phyloP scores from a whole-genome alignment of 2,329 filamentous ascomycete species.

The Paraconiothyrium brasiliense region DNA sequence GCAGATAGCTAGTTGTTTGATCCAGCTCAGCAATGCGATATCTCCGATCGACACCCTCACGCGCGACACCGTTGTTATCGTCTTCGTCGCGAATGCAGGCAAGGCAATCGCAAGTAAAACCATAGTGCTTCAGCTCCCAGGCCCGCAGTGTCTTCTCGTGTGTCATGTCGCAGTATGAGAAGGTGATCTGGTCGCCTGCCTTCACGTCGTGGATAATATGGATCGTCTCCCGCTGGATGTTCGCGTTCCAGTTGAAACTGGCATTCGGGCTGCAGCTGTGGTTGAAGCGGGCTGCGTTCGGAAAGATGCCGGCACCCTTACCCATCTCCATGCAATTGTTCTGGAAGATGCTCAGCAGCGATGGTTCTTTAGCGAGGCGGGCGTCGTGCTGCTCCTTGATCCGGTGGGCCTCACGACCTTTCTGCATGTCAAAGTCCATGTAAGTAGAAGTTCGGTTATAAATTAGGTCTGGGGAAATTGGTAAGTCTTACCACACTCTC shows the following conservation, averaged over 20 bases:
- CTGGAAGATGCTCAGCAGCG: slow-evolving; percentile 50
- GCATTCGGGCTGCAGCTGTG: slow-evolving; percentile 55
- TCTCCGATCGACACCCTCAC: slow-evolving; percentile 41
- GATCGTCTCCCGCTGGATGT: slow-evolving; percentile 41
- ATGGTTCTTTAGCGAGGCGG: slow-evolving; percentile 31
- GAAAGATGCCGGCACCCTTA: slow-evolving; percentile 47
- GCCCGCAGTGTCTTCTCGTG: slow-evolving; percentile 39
- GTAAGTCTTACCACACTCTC: slow-evolving; percentile 18
- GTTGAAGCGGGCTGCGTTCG: slow-evolving; percentile 51
- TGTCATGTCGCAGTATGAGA: slow-evolving; percentile 50
- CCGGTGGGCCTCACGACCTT: slow-evolving; percentile 28
- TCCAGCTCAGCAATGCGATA: slow-evolving; percentile 47
- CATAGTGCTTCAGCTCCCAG: slow-evolving; percentile 49
- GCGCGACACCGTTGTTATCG: slow-evolving; percentile 37
- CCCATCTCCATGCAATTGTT: slow-evolving; percentile 53
- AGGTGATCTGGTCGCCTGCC: slow-evolving; percentile 49
- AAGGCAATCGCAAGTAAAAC: slow-evolving; percentile 49
- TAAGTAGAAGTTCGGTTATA: not conserved
- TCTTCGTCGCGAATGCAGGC: slow-evolving; percentile 45
- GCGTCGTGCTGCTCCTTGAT: slow-evolving; percentile 46
- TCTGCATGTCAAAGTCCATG: not conserved
- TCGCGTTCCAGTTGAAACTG: slow-evolving; percentile 46
- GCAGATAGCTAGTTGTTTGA: slow-evolving; percentile 31
- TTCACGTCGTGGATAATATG: slow-evolving; percentile 47
- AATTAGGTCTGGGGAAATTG: not conserved